A percentile compares a stretch with the other conserved stretches of the same genome.
Conservation (phyloP, 768 basidiomycete species). For the Suillus spraguei region DNA sequence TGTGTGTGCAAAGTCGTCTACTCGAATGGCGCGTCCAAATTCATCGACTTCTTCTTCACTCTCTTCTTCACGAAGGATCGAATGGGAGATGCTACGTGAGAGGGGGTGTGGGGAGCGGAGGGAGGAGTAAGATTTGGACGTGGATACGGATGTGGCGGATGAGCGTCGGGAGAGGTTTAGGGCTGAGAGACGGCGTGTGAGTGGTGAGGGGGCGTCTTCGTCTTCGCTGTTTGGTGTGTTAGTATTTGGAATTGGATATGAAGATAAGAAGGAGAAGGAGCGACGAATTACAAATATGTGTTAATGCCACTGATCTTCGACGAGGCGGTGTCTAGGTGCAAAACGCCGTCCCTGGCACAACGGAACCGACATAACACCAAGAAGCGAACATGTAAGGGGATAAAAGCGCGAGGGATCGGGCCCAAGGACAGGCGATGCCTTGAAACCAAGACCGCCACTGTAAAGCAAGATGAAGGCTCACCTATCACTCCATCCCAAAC, state of each 20-base stretch:
- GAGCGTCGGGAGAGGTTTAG: slow-evolving; percentile 52
- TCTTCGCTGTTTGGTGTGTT: slow-evolving; percentile 52
- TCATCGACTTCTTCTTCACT: slow-evolving; percentile 21
- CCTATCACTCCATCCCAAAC: slow-evolving; percentile 78
- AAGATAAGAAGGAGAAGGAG: neutral
- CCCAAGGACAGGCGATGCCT: neutral
- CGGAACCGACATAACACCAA: slow-evolving; percentile 12
- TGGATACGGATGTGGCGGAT: slow-evolving; percentile 45
- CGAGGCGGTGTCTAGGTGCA: neutral
- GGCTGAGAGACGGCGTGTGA: slow-evolving; percentile 62
- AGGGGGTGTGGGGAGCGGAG: slow-evolving; percentile 20
- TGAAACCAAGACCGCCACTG: neutral
- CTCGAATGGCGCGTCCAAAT: slow-evolving; percentile 20
- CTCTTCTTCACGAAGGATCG: slow-evolving; percentile 35
- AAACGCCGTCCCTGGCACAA: slow-evolving; percentile 1
- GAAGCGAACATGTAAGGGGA: slow-evolving; percentile 7
- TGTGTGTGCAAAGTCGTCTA: neutral
- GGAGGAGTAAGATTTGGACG: slow-evolving; percentile 16
- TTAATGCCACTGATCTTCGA: neutral
- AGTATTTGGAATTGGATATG: neutral
- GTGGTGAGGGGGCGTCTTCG: slow-evolving; percentile 69
- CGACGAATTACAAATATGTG: no score
- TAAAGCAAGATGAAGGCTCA: slow-evolving; percentile 27
- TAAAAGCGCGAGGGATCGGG: neutral
- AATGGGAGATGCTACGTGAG: slow-evolving; percentile 31